phyloP scores from a whole-genome alignment of 2,329 filamentous ascomycete genomes.

The Calonectria henricotiae region DNA sequence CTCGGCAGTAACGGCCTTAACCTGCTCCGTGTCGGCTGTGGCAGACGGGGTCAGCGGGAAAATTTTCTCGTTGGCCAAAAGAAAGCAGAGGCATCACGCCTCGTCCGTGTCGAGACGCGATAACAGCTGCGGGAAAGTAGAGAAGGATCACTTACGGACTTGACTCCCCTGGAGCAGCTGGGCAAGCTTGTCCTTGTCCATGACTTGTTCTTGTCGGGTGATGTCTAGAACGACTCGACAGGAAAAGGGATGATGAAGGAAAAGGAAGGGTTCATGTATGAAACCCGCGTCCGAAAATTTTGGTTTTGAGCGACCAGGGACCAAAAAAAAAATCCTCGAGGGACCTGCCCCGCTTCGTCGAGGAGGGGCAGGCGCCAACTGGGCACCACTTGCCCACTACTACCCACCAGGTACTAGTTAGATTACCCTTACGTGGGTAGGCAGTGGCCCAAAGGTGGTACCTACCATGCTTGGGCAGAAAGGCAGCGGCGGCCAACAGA shows the following conservation, averaged over 20 bases:
- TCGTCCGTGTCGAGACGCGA: constrained; percentile 2
- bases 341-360: constrained; percentile 39
- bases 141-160: constrained; percentile 77
- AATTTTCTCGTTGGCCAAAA: constrained; percentile 17
- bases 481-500: constrained; percentile 4
- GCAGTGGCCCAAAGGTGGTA: constrained; percentile 24
- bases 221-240: constrained; percentile 46
- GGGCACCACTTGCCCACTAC: constrained; percentile 10
- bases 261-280: constrained; percentile 31
- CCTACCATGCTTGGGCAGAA: constrained; percentile 24
- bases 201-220: constrained; percentile 52
- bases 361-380: constrained; percentile 23
- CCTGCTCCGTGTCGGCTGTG: constrained; percentile 87
- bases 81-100: constrained; percentile 17
- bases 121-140: constrained; percentile 18
- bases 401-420: constrained; percentile 6
- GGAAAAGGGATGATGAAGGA: constrained; percentile 42
- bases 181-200: constrained; percentile 81
- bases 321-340: constrained; percentile 37
- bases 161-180: constrained; percentile 90
- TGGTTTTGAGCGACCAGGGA: constrained; percentile 17
- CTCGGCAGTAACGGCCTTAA: constrained; percentile 91
- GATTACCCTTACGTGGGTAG: constrained; percentile 23
- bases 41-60: constrained; percentile 42
- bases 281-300: constrained; percentile 38